Base-by-base conservation (phyloP, 2,329 filamentous ascomycete genomes). In the Tolypocladium guangdongense region DNA sequence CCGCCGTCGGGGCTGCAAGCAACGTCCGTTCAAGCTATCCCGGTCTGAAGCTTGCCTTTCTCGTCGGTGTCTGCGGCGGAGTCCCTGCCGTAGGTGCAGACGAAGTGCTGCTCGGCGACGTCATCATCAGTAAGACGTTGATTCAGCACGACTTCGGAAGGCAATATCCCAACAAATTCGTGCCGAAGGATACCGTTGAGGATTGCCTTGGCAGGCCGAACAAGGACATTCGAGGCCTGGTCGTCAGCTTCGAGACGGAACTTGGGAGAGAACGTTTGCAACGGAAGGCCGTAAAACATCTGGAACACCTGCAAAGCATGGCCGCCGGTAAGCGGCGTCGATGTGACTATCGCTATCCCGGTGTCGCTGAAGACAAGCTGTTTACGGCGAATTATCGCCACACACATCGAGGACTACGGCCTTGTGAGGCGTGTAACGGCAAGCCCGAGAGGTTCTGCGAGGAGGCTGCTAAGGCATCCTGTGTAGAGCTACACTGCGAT, bases 51-150 rank as follows among this genome's bases (percentile, higher is more conserved):
- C 56, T 74, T 0, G 66, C 56, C 0, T 32, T 76, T 0, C 46
- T 75, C 0, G 66, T 69, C 3, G 73, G 73, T 0, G 63, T 75
- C 3, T 75, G 72, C 46, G 74, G 71, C 0, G 72, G 68, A 11
- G 61, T 69, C 6, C 70, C 71, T 1, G 30, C 36, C 0, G 48
- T 33, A 0, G 4, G 27, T 0, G 35, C 11, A 11, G 2, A 39
- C 0, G 59, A 64, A 35, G 51, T 62, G 0, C 32, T 67, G 0
- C 55, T 71, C 0, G 68, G 70, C 1, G 66, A 72, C 45, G 67
- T 72, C 0, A 55, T 71, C 8, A 56, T 69, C 35, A 66, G 66
- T 51, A 61, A 59, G 2, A 57, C 47, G 3, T 43, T 68, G 33
- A 27, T 68, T 16, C 60, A 66, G 53, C 64, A 68, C 24, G 63